Conservation (phyloP, 1,284 basidiomycete genomes). For the Coniferiporia sulphurascens region DNA sequence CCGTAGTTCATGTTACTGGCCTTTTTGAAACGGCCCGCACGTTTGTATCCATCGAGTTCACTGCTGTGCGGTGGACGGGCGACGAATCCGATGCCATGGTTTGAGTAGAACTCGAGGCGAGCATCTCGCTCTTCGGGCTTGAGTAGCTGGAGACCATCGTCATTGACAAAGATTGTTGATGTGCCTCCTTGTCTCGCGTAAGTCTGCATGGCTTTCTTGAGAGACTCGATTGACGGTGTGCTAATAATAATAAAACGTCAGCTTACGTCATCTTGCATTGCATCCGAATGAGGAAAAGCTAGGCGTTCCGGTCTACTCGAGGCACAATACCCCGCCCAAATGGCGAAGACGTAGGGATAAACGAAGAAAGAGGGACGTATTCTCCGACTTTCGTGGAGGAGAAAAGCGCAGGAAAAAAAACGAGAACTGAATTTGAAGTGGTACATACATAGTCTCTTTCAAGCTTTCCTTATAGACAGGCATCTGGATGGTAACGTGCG, state of each 20-base stretch:
- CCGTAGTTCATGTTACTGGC: conserved; percentile 89
- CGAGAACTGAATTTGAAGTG: not conserved
- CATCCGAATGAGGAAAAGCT: not conserved
- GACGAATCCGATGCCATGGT: conserved; percentile 80
- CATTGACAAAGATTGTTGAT: conserved; percentile 70
- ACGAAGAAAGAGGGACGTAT: too few species aligned
- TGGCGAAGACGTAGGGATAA: not conserved
- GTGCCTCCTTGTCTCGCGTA: conserved; percentile 81
- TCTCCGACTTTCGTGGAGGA: too few species aligned
- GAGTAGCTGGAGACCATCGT: conserved; percentile 69
- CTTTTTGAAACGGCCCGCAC: conserved; percentile 90
- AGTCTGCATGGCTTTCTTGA: conserved; percentile 85
- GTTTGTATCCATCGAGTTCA: conserved; percentile 60
- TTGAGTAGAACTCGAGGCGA: conserved; percentile 71
- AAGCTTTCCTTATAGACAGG: conserved; percentile 80
- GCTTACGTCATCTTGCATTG: not conserved
- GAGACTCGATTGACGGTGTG: conserved; percentile 69
- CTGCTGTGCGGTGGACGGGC: conserved; percentile 69
- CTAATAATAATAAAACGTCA: conserved; percentile 30
- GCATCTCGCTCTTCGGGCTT: conserved; percentile 55
- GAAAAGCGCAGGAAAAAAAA: conserved; percentile 1
- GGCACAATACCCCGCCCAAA: not conserved
- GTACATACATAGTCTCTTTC: conserved; percentile 59
- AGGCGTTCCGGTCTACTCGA: not conserved
- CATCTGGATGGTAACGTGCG: conserved; percentile 73